These are phyloP conservation scores for Hibiscus mutabilis DNA, from an alignment of 345 rosid genomes.

Conservation along the genomic window DNA sequence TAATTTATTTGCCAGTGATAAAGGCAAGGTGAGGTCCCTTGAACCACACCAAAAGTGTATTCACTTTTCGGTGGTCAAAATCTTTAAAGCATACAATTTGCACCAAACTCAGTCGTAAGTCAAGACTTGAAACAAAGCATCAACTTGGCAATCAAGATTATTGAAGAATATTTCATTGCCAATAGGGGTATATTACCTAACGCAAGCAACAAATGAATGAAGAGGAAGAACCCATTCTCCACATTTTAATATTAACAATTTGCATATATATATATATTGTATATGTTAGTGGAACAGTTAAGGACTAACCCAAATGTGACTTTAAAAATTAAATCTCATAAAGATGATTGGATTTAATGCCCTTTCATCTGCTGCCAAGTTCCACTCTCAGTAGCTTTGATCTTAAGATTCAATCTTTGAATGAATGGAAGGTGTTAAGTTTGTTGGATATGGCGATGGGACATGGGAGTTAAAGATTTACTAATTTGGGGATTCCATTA, in stretches of 20 bases:
- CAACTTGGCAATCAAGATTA: background rate
- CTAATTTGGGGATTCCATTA: background rate
- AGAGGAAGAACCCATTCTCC: slow-evolving; percentile 7
- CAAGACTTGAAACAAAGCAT: background rate
- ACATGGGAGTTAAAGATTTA: background rate
- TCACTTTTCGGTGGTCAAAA: background rate
- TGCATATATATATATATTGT: background rate
- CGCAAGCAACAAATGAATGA: slow-evolving; percentile 13
- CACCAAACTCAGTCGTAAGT: background rate
- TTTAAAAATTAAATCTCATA: background rate
- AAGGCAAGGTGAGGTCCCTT: background rate
- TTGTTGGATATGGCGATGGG: background rate
- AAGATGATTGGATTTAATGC: no score
- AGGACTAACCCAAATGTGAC: slow-evolving; percentile 22
- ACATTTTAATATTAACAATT: slow-evolving; percentile 12
- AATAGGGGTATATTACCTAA: background rate
- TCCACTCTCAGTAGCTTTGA: background rate
- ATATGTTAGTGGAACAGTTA: slow-evolving; percentile 19
- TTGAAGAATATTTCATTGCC: no score
- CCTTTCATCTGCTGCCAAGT: no score
- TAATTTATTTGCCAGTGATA: background rate
- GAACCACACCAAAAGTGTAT: background rate
- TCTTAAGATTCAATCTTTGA: no score
- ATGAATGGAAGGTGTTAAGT: no score
- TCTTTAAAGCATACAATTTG: background rate